Base-by-base conservation (phyloP, 306 rosid genomes). In the Fragaria nilgerrensis region DNA sequence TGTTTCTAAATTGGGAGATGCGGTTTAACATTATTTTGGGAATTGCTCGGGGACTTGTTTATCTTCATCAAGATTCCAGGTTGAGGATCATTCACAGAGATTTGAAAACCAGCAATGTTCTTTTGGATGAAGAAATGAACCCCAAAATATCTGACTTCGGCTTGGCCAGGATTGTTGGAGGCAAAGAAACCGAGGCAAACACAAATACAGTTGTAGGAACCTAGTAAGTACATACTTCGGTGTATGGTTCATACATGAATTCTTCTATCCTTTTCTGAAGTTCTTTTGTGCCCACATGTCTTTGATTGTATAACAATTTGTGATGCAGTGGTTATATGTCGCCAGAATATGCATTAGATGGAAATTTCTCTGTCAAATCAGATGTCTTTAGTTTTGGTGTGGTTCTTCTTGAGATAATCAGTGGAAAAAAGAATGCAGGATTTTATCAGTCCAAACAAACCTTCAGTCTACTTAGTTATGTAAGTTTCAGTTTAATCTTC, bases 71-170 rank as follows among this genome's bases (percentile, higher is more conserved):
- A 81, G n/a, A 92, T 82, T 92, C 93, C 1, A 90, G 95, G 27
- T 39, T 92, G 78, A 86, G 97, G 74, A 88, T 91, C 76, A 89
- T 89, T 64, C 92, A 89, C 23, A 88, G 92, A 69, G 92, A 91
- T 81, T 64, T 91, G 56, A 91, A 88, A 74, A 80, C 90, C 41
- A 86, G 91, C 72, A 91, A 91, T 41, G 80, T 91, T 70, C 88
- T 89, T 14, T 39, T 88, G 47, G 97, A 89, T 20, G 86, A 79
- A 73, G 93, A 88, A 75, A 89, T 85, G 91, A 85, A 84, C 17
- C 93, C 93, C 13, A 89, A 88, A 82, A 89, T 92, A 58, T 89
- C 93, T 0, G 91, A 92, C 78, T 92, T 92, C 20, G 96, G 93
- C 71, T 82, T 91, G 79, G 93, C 93, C 0, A 87, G 88, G 81